phyloP scores from a whole-genome alignment of 192 early-diverging fungal genomes.

The Backusella westeae region DNA sequence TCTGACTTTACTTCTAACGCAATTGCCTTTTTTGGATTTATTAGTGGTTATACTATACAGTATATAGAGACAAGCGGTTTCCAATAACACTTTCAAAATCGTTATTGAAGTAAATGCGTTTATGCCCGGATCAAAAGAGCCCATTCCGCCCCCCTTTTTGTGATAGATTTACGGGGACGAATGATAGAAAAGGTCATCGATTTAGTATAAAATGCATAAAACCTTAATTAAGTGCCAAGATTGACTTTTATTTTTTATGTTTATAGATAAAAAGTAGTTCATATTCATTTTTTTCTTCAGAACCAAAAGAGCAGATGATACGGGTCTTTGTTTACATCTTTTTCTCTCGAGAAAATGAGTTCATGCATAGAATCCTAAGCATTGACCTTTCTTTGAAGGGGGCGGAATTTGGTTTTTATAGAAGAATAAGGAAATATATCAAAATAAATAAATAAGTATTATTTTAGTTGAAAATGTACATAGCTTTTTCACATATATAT shows the following conservation, averaged over 20 bases:
- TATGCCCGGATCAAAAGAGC: neutral
- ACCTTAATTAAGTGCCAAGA: too few species aligned
- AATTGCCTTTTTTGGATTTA: too few species aligned
- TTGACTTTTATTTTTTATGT: too few species aligned
- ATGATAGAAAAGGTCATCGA: neutral
- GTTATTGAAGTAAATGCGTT: neutral
- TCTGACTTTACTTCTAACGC: too few species aligned
- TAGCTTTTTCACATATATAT: neutral
- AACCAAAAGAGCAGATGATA: too few species aligned
- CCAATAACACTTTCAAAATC: neutral
- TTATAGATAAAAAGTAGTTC: too few species aligned
- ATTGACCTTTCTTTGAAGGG: neutral
- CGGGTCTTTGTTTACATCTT: too few species aligned
- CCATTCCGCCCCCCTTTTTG: neutral
- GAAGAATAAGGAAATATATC: too few species aligned
- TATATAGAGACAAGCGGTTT: too few species aligned
- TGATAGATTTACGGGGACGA: neutral
- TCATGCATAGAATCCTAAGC: neutral
- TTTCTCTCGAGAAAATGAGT: too few species aligned
- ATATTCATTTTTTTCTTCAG: too few species aligned
- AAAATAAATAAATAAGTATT: neutral
- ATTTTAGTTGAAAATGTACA: neutral
- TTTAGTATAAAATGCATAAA: neutral
- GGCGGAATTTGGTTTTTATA: neutral
- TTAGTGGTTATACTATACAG: too few species aligned